phyloP scores from a whole-genome alignment of 108 stramenopile species.

The Skeletonema costatum region DNA sequence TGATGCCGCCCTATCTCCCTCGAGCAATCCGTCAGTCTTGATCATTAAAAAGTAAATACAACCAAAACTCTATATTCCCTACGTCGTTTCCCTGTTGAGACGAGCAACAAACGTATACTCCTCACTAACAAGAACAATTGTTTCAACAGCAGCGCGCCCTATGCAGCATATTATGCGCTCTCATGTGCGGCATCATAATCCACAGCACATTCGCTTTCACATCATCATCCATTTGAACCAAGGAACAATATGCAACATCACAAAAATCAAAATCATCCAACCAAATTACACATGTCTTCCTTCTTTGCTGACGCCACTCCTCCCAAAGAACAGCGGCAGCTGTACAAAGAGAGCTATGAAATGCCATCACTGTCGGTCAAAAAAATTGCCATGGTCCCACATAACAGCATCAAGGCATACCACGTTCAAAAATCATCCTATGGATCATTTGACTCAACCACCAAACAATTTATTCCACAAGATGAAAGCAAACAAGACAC shows the following conservation, averaged over 20 bases:
- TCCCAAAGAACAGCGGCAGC: not conserved
- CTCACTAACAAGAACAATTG: not conserved
- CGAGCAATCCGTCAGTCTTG: too few species aligned
- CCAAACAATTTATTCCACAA: conserved; percentile 21
- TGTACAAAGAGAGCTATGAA: conserved; percentile 20
- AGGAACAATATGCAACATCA: not conserved
- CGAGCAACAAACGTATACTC: too few species aligned
- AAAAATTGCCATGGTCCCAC: conserved; percentile 10
- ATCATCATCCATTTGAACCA: too few species aligned
- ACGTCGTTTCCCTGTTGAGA: too few species aligned
- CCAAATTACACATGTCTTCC: not conserved
- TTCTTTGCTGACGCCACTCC: conserved; percentile 39
- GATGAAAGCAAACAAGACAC: conserved; percentile 8
- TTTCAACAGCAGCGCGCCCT: not conserved
- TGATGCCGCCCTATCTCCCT: too few species aligned
- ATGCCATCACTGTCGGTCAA: conserved; percentile 1
- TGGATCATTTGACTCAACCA: conserved; percentile 27
- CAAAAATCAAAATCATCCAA: not conserved
- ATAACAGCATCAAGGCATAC: conserved; percentile 14
- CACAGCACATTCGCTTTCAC: not conserved
- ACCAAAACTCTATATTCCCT: too few species aligned
- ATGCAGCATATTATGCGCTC: not conserved
- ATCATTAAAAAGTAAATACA: too few species aligned
- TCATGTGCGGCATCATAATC: not conserved
- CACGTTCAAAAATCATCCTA: conserved; percentile 18